Base-by-base conservation (phyloP, 2,329 filamentous ascomycete species). In the Diaporthe nobilis region DNA sequence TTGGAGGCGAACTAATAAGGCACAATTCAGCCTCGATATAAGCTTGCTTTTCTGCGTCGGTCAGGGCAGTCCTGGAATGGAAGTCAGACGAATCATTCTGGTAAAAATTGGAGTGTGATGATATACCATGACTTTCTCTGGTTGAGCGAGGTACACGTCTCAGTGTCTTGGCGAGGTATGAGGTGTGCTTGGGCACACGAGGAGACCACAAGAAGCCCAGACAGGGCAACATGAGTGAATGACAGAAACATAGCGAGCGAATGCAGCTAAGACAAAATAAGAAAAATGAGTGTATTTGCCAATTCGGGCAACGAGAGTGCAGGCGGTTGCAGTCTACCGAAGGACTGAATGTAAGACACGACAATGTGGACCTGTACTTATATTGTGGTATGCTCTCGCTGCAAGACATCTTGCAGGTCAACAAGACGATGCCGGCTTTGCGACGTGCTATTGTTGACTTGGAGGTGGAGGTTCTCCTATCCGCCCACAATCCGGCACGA, bases 11-110 rank as follows among this genome's bases (percentile, higher is more conserved):
- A 3, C 73, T 77, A 79, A 83, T 83, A 10, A 84, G 75, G 75
- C 82, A 84, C 2, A 81, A 71, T 70, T 83, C 82, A 3, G 79
- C 82, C 12, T 82, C 72, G 75, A 84, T 76, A 67, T 84, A 83
- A 13, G 70, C 75, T 25, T 74, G 60, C 72, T 81, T 82, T 75
- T 84, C 81, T 37, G 25, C 34, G 25, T 10, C n/a, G 13, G 71
- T 63, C 20, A 73, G 58, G 34, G 37, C 34, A 61, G 53, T 72
- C 70, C 70, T 72, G 28, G 8, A 10, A 3, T 2, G 3, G 4
- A 39, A 63, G 60, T 63, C 34, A 63, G 60, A 5, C 10, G 7
- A 63, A 39, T 39, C 3, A 28, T 44, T 10, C 13, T n/a, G 17
- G n/a, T 28, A 2, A 13, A 15, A 34, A 22, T 25, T 20, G 4